Conservation (phyloP, 1,284 basidiomycete species). For the Cryptococcus wingfieldii region DNA sequence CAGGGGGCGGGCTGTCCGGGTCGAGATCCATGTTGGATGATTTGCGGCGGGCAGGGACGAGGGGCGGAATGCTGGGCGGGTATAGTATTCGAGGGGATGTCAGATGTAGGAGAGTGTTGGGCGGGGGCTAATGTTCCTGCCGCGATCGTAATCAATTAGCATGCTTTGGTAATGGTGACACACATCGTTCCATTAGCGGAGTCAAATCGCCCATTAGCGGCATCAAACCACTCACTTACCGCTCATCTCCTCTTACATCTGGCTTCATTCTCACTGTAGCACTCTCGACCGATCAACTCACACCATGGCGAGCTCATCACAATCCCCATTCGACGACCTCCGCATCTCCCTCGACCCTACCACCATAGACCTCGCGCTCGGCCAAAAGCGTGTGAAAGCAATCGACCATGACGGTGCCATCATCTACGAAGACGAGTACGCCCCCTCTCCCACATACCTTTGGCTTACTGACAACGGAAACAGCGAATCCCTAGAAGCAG, state of each 20-base stretch:
- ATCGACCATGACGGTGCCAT: slow-evolving; percentile 33
- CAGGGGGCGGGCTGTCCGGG: neutral
- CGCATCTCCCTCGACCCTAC: slow-evolving; percentile 27
- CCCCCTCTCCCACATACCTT: neutral
- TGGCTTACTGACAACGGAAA: neutral
- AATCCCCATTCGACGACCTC: slow-evolving; percentile 14
- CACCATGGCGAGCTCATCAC: neutral
- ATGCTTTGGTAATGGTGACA: too few species aligned
- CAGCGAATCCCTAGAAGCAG: slow-evolving; percentile 19
- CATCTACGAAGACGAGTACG: slow-evolving; percentile 28
- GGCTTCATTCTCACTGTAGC: too few species aligned
- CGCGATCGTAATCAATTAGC: too few species aligned
- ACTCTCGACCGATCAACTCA: too few species aligned
- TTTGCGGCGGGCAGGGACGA: neutral
- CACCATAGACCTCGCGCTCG: slow-evolving; percentile 27
- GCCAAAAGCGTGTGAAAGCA: slow-evolving; percentile 19
- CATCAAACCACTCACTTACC: too few species aligned
- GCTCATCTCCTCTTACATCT: too few species aligned
- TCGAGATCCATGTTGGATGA: slow-evolving; percentile 1
- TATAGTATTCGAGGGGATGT: too few species aligned
- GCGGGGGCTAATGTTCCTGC: too few species aligned
- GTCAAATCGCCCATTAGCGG: too few species aligned
- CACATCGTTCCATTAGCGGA: too few species aligned
- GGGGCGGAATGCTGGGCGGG: neutral
- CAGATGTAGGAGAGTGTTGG: too few species aligned